Conservation (phyloP, 306 rosid species). For the Geum urbanum region DNA sequence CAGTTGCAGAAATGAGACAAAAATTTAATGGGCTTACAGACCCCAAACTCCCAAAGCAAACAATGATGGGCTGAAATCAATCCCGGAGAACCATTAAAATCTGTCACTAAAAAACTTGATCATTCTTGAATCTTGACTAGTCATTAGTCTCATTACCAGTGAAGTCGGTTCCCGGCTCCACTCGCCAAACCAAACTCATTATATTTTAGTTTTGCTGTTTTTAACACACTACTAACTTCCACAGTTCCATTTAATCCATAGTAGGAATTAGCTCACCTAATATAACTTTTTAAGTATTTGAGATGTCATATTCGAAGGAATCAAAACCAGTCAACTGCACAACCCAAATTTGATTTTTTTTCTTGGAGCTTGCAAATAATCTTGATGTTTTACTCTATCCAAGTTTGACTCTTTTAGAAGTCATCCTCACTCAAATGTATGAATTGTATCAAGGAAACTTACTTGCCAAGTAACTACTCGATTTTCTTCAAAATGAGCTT, state of each 20-base stretch:
- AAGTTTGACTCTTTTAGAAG: not conserved
- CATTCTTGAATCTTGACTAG: not conserved
- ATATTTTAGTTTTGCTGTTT: not conserved
- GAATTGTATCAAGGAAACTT: not conserved
- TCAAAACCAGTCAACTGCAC: not conserved
- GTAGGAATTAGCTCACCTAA: not conserved
- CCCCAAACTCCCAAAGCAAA: not conserved
- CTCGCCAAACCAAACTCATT: not conserved
- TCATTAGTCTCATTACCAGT: not conserved
- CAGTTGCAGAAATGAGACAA: not conserved
- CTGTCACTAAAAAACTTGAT: not conserved
- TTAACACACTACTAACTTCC: not conserved
- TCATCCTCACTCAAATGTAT: not conserved
- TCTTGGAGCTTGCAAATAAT: conserved; percentile 4
- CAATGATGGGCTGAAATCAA: conserved; percentile 1
- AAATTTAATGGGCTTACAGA: not conserved
- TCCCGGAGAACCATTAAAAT: not conserved
- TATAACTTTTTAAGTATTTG: not conserved
- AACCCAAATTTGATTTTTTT: conserved; percentile 5
- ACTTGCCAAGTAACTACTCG: not conserved
- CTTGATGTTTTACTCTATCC: not conserved
- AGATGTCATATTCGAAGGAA: not conserved
- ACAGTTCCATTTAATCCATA: not conserved
- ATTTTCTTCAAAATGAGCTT: not conserved
- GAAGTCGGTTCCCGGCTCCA: not conserved